These are phyloP conservation scores for Agrocybe pediades DNA, from an alignment of 768 basidiomycete genomes.

Conservation along the genomic window DNA sequence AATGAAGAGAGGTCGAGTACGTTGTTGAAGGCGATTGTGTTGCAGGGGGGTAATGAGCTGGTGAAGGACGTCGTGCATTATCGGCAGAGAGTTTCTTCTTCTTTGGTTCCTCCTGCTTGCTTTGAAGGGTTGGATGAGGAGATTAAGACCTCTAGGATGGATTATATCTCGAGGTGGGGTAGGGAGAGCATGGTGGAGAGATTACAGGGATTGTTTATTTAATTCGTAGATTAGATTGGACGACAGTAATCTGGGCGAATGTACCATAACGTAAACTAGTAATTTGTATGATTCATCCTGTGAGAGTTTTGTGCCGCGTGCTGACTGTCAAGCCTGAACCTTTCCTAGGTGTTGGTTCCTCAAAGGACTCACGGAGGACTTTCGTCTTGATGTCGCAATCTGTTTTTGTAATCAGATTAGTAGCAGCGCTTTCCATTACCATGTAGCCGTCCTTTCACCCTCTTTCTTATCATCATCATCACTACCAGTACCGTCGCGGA, in stretches of 20 bases:
- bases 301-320: too few species aligned
- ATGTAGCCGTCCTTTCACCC: neutral
- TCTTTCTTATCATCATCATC: neutral
- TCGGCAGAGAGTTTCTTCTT: conserved; percentile 41
- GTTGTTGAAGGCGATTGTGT: conserved; percentile 53
- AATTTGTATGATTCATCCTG: too few species aligned
- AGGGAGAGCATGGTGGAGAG: conserved; percentile 15
- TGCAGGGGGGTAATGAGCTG: conserved; percentile 46
- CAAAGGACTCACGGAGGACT: neutral
- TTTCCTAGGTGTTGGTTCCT: neutral
- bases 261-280: too few species aligned
- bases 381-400: conserved; percentile 22
- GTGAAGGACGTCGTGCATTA: conserved; percentile 62
- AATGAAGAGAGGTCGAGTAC: conserved; percentile 41
- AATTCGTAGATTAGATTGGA: conserved; percentile 6
- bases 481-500: neutral
- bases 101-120: conserved; percentile 52
- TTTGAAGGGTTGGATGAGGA: conserved; percentile 35
- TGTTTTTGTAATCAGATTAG: conserved; percentile 14
- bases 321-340: neutral
- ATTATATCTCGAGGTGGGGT: conserved; percentile 24
- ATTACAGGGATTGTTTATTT: conserved; percentile 17
- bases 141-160: conserved; percentile 19
- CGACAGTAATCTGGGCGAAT: too few species aligned
- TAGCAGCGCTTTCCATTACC: neutral